Evolutionary conservation across 225 moss, liverwort and hornwort genomes (phyloP), one percentile per base, ranked within the genome.

Genomic region (Polytrichum commune): DNA sequence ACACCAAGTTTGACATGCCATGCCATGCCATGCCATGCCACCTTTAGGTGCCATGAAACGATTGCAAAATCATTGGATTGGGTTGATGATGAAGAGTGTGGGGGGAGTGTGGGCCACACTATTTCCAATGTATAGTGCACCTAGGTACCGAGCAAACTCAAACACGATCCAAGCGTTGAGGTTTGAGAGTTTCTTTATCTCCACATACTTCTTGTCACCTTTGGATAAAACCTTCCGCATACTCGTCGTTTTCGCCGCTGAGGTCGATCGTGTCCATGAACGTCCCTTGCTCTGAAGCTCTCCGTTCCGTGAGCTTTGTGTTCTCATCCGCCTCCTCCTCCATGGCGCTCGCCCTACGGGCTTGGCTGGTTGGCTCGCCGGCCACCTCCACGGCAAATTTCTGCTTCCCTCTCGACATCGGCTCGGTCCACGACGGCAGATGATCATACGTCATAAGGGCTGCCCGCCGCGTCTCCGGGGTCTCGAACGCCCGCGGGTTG

Each of bases 171-270:
- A 46, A 46, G 10, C 2, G 35, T 9, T 2, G 9, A 46, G 16
- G 46, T 46, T 46, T 16, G 3, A 46, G 13, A 0, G 13, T 3
- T 46, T n/a, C n/a, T n/a, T n/a, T 3, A 13, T 46, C 13, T 3
- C 16, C 46, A 13, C 2, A 13, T 46, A 1, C 46, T 13, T 13
- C 13, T 46, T 38, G 54, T 85, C 68, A 85, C 56, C 76, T 74
- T 78, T 83, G 85, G 29, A 85, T 85, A 67, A 85, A 85, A 0
- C 88, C 88, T 71, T 88, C 85, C 1, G 80, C 78, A 54, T 85
- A 88, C 70, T 88, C 88, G 20, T 88, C 85, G 30, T 88, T 82
- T 30, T 88, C 85, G 19, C 80, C 85, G 3, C 76, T 67, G 16
- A 88, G 71, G 22, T 88, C 88, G 24, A 88, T 88, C 29, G 82